Conservation (phyloP, 2,329 filamentous ascomycete species). For the Trichoderma guizhouense region DNA sequence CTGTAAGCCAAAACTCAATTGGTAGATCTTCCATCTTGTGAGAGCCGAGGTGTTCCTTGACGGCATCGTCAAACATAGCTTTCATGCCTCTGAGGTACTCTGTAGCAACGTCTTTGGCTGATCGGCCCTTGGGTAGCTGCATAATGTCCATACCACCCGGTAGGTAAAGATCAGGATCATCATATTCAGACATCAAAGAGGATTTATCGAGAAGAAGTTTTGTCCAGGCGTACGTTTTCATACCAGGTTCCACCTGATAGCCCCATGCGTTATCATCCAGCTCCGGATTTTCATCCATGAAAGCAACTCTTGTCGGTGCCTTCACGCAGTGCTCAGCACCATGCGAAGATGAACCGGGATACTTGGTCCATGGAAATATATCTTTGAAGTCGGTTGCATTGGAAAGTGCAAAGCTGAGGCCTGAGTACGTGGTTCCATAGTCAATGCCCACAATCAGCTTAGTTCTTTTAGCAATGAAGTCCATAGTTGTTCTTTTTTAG, state of each 20-base stretch:
- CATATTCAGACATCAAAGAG: conserved; percentile 12
- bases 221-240: conserved; percentile 20
- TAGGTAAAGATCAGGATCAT: not conserved
- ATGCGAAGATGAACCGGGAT: conserved; percentile 20
- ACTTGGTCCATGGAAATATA: conserved; percentile 22
- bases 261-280: conserved; percentile 15
- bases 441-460: conserved; percentile 13
- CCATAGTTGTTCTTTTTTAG: not conserved
- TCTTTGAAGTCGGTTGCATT: conserved; percentile 22
- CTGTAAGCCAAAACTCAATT: not conserved
- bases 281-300: conserved; percentile 20
- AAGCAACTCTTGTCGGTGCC: conserved; percentile 20
- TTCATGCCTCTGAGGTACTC: conserved; percentile 19
- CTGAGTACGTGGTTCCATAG: conserved; percentile 24
- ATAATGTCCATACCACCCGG: conserved; percentile 9
- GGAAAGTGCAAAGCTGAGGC: conserved; percentile 21
- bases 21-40: not conserved
- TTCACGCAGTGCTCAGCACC: conserved; percentile 22
- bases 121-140: conserved; percentile 7
- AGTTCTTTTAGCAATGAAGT: not conserved
- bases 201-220: conserved; percentile 20
- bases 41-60: not conserved
- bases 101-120: conserved; percentile 16
- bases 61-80: conserved; percentile 15
- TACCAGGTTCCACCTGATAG: conserved; percentile 20